Percentiles rank a stretch among this genome's conserved stretches.
These are phyloP conservation scores for Saccharomyces hybrid DNA, from an alignment of 1,139 yeast genomes.

Conservation along the genomic window DNA sequence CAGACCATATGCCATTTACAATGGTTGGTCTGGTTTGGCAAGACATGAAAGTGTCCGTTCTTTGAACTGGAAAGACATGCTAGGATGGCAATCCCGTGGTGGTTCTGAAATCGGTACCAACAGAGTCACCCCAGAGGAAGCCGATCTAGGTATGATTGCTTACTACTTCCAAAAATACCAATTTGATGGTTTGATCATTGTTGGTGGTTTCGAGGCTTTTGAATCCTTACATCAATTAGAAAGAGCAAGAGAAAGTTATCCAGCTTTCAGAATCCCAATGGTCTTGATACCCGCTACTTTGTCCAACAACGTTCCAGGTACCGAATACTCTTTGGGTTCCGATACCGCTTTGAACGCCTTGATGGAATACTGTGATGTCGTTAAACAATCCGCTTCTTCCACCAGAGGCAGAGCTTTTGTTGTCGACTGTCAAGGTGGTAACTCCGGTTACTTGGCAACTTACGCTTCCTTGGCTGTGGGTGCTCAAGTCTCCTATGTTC, in stretches of 20 bases:
- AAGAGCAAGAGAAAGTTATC: slow-evolving; percentile 63
- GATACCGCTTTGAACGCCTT: slow-evolving; percentile 90
- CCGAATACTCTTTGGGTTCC: slow-evolving; percentile 85
- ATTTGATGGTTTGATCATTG: slow-evolving; percentile 77
- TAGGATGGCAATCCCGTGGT: slow-evolving; percentile 84
- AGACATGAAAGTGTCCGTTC: slow-evolving; percentile 71
- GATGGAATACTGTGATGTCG: slow-evolving; percentile 88
- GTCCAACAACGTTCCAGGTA: slow-evolving; percentile 95
- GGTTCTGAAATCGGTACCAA: slow-evolving; percentile 96
- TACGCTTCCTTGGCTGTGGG: slow-evolving; percentile 83
- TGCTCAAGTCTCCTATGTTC: slow-evolving; percentile 87
- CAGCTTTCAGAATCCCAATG: slow-evolving; percentile 89
- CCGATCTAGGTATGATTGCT: slow-evolving; percentile 82
- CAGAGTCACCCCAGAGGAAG: slow-evolving; percentile 68
- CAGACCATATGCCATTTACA: slow-evolving; percentile 75
- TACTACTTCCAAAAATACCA: slow-evolving; percentile 79
- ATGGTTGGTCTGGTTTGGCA: slow-evolving; percentile 88
- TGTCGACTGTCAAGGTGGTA: slow-evolving; percentile 96
- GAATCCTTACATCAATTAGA: slow-evolving; percentile 74
- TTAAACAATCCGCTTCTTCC: slow-evolving; percentile 91
- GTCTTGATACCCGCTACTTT: slow-evolving; percentile 91
- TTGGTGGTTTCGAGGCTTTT: slow-evolving; percentile 96
- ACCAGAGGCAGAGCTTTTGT: slow-evolving; percentile 92
- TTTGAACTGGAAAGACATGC: slow-evolving; percentile 78
- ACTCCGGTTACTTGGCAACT: slow-evolving; percentile 88